phyloP scores from a whole-genome alignment of 805 yeast genomes.

The Ogataea methylovora region DNA sequence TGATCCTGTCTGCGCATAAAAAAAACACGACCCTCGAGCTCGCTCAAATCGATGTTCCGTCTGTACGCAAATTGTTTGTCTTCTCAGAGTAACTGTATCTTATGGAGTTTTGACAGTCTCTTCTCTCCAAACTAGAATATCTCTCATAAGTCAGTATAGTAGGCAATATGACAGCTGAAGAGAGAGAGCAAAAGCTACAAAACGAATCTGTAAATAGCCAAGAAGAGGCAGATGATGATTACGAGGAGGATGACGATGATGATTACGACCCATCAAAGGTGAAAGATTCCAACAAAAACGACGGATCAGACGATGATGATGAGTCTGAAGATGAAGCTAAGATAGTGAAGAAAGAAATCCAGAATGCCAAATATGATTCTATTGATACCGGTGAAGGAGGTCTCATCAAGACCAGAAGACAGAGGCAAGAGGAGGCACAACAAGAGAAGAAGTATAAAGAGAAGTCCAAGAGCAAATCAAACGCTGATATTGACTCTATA shows the following conservation, averaged over 20 bases:
- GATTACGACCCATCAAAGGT: conserved; percentile 39
- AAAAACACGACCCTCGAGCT: too few species aligned
- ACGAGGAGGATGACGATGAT: conserved; percentile 50
- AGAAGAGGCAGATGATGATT: conserved; percentile 31
- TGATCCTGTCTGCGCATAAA: too few species aligned
- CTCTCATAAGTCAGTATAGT: too few species aligned
- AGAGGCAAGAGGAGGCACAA: conserved; percentile 37
- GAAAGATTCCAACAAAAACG: conserved; percentile 4
- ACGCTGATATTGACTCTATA: conserved; percentile 38
- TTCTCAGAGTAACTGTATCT: too few species aligned
- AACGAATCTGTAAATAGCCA: too few species aligned
- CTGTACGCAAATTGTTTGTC: too few species aligned
- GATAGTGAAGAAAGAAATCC: conserved; percentile 14
- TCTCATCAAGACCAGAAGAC: conserved; percentile 63
- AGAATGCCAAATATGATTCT: conserved; percentile 36
- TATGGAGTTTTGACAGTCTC: too few species aligned
- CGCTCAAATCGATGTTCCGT: too few species aligned
- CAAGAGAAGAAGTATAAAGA: conserved; percentile 13
- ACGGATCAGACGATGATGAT: conserved; percentile 18
- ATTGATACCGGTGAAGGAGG: conserved; percentile 57
- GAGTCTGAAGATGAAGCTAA: conserved; percentile 26
- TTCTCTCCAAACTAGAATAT: too few species aligned
- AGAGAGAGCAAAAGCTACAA: background rate
- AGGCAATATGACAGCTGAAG: too few species aligned
- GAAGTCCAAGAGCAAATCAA: conserved; percentile 1